Percentiles rank a stretch among this genome's conserved stretches.
These are phyloP conservation scores for Diospyros lotus DNA, from an alignment of 148 eudicot genomes.

Conservation along the genomic window DNA sequence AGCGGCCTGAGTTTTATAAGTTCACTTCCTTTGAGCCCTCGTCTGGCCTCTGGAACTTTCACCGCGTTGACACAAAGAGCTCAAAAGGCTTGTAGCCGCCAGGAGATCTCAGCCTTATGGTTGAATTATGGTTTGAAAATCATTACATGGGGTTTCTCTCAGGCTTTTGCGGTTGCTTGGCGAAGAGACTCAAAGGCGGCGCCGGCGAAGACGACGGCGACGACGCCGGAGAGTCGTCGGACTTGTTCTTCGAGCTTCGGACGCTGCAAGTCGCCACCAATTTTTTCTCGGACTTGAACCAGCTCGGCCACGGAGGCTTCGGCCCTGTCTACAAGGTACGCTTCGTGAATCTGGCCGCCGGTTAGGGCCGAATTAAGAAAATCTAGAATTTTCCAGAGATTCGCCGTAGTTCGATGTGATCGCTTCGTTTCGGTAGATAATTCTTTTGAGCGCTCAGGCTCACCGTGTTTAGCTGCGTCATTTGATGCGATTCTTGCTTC, in stretches of 20 bases:
- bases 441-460: too few relatives aligned
- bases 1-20: too few relatives aligned
- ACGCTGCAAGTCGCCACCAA: slow-evolving; percentile 50
- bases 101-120: too few relatives aligned
- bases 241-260: slow-evolving; percentile 37
- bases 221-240: slow-evolving; percentile 17
- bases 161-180: slow-evolving; percentile 21
- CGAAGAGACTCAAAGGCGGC: slow-evolving; percentile 10
- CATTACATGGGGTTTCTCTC: slow-evolving; percentile 14
- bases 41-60: too few relatives aligned
- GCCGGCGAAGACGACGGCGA: not conserved
- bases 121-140: too few relatives aligned
- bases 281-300: slow-evolving; percentile 47
- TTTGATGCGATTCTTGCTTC: too few relatives aligned
- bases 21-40: too few relatives aligned
- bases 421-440: not conserved
- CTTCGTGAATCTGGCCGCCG: not conserved
- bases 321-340: slow-evolving; percentile 65
- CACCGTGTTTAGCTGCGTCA: too few relatives aligned
- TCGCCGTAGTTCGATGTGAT: not conserved
- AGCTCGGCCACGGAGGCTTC: slow-evolving; percentile 58
- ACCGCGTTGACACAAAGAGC: not conserved
- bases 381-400: too few relatives aligned
- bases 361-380: not conserved
- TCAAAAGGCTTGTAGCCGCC: not conserved